Evolutionary conservation across 202 grass and related monocot genomes (phyloP), one percentile per base, ranked within the genome.

Genomic region (Setaria viridis): DNA sequence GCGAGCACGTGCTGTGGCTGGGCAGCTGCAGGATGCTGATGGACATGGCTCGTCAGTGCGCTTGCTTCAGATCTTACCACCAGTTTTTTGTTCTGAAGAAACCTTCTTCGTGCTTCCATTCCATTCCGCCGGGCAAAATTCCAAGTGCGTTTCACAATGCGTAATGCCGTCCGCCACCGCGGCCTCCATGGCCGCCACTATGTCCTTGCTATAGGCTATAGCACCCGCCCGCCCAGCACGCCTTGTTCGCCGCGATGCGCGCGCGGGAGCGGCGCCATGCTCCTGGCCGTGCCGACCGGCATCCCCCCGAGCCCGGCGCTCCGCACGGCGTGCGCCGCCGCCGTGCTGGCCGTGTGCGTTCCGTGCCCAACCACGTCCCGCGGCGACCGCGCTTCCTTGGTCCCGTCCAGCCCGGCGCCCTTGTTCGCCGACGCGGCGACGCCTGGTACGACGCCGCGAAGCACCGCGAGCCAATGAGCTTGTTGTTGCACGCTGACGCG

Each of bases 181-280:
- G 19, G 87, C 89, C 55, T 98, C 95, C 93, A 95, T 98, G 71
- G 89, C 95, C 66, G 92, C 92, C 21, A 98, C 85, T 56, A 98
- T 95, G 71, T 98, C 42, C 0, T 5, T 7, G 42, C 42, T 43
- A 7, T 39, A 39, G 3, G 37, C 25, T 0, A 25, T 43, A 94
- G 84, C 95, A 98, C 13, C 95, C 95, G 59, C 93, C 93, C n/a
- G 79, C 33, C 95, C 95, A 98, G 84, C 95, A 98, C 45, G 92
- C 95, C 93, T 98, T 98, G 84, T 98, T 95, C 0, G 81, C 89
- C 2, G 95, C 95, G 0, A 95, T 59, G 49, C 93, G 91, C 48
- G 91, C 93, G 45, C 71, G 88, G n/a, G 25, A 25, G 25, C 25
- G 92, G 79, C 39, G 95, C 88, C 95, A 98, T 98, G 53, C 95